Percentiles rank a stretch among this genome's conserved stretches.
Conservation (phyloP, 805 yeast genomes). For the Candida ulmi region DNA sequence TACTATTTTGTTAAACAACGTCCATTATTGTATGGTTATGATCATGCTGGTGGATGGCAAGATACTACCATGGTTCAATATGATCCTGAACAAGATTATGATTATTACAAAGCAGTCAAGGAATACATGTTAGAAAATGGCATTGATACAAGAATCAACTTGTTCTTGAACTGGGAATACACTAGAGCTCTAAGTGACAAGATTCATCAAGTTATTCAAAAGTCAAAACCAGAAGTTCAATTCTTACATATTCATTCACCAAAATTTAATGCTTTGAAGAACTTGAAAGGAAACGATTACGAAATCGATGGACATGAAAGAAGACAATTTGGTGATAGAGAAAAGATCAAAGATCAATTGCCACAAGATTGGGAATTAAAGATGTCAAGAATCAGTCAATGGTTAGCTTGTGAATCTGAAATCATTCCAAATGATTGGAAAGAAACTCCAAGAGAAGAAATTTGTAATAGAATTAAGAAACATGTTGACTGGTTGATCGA, state of each 20-base stretch:
- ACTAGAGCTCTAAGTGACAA: conserved; percentile 15
- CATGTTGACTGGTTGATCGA: conserved; percentile 23
- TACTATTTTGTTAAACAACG: conserved; percentile 23
- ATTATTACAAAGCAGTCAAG: conserved; percentile 16
- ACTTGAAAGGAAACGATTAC: conserved; percentile 15
- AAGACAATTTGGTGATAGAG: conserved; percentile 24
- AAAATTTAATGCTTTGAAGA: conserved; percentile 22
- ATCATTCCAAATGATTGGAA: conserved; percentile 23
- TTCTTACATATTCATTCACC: conserved; percentile 25
- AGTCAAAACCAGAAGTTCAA: conserved; percentile 21
- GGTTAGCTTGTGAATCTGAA: conserved; percentile 25
- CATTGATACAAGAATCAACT: conserved; percentile 18
- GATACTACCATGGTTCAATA: conserved; percentile 26
- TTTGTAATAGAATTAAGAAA: conserved; percentile 20
- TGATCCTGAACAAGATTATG: conserved; percentile 23
- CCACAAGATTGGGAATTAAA: conserved; percentile 23
- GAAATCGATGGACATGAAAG: conserved; percentile 20
- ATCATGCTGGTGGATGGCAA: conserved; percentile 20
- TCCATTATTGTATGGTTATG: conserved; percentile 20
- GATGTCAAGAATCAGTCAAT: conserved; percentile 21
- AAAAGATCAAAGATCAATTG: conserved; percentile 16
- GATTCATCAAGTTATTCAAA: conserved; percentile 10
- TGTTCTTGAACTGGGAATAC: conserved; percentile 19
- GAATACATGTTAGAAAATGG: conserved; percentile 14
- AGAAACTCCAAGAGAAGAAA: conserved; percentile 13